These are phyloP conservation scores for Cunninghamia lanceolata DNA, from an alignment of 75 land plant genomes.

Conservation along the genomic window DNA sequence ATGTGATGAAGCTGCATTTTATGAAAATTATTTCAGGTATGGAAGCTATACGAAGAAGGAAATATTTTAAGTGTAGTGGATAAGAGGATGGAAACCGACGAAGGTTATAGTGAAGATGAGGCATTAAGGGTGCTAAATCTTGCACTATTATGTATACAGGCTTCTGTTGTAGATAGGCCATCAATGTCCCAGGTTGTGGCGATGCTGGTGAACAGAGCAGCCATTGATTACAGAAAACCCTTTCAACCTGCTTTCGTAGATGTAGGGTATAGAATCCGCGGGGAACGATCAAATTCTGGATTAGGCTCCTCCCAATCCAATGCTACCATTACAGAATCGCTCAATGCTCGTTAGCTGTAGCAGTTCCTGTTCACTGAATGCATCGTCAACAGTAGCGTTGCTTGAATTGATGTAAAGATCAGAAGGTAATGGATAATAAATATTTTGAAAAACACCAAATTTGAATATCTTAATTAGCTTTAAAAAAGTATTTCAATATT, in stretches of 20 bases:
- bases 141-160: conserved; percentile 50
- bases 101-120: neutral
- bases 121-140: conserved; percentile 19
- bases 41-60: conserved; percentile 30
- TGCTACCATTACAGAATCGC: conserved; percentile 14
- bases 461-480: too few relatives aligned
- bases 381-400: neutral
- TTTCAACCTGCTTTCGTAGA: conserved; percentile 20
- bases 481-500: too few relatives aligned
- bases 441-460: too few relatives aligned
- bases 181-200: conserved; percentile 39
- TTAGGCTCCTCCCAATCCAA: conserved; percentile 2
- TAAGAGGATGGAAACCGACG: conserved; percentile 4
- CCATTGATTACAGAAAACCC: neutral
- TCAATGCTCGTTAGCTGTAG: neutral
- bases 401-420: too few relatives aligned
- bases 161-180: conserved; percentile 28
- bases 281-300: neutral
- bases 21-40: conserved; percentile 17
- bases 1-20: neutral
- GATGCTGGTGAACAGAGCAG: conserved; percentile 15
- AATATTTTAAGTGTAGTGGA: conserved; percentile 17
- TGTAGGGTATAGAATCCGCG: conserved; percentile 7
- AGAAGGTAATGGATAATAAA: too few relatives aligned
- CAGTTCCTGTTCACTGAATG: neutral